A percentile compares a stretch with the other conserved stretches of the same genome.
These are phyloP conservation scores for Xylariaceae sp. DNA, from an alignment of 2,329 filamentous ascomycete species.

Conservation along the genomic window DNA sequence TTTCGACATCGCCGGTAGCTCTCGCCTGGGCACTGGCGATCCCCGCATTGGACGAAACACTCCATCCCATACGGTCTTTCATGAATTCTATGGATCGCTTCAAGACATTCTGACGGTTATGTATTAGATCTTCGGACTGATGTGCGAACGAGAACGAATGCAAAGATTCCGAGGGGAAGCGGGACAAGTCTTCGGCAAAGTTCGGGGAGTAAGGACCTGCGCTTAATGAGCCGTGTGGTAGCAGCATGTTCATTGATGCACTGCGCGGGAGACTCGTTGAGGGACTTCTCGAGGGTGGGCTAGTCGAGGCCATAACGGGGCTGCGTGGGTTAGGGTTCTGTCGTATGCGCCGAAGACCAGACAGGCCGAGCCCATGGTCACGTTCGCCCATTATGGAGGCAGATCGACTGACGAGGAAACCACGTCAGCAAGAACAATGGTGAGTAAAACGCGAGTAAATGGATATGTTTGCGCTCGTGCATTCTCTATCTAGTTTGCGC, in stretches of 20 bases:
- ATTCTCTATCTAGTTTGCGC: slow-evolving; percentile 8
- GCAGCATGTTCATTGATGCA: slow-evolving; percentile 63
- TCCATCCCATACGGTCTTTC: slow-evolving; percentile 84
- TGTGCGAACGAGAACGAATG: slow-evolving; percentile 98
- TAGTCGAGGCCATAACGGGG: slow-evolving; percentile 59
- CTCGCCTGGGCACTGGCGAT: slow-evolving; percentile 80
- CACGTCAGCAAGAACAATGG: too few relatives aligned
- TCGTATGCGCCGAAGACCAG: slow-evolving; percentile 87
- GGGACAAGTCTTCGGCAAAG: slow-evolving; percentile 80
- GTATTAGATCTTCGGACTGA: slow-evolving; percentile 85
- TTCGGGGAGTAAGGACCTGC: slow-evolving; percentile 66
- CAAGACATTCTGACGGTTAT: slow-evolving; percentile 86
- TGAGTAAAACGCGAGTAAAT: too few relatives aligned
- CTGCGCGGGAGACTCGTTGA: slow-evolving; percentile 58
- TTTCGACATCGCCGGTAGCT: slow-evolving; percentile 74
- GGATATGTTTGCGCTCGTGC: slow-evolving; percentile 7
- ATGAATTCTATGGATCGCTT: slow-evolving; percentile 96
- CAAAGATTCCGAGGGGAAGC: slow-evolving; percentile 91
- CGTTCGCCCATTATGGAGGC: slow-evolving; percentile 72
- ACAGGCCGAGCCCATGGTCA: slow-evolving; percentile 79
- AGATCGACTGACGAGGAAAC: slow-evolving; percentile 53
- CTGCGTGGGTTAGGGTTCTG: slow-evolving; percentile 68
- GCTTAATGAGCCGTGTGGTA: slow-evolving; percentile 51
- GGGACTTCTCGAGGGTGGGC: slow-evolving; percentile 57
- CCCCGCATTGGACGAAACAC: slow-evolving; percentile 61